Evolutionary conservation across 2,329 filamentous ascomycete species (phyloP), one percentile per base, ranked within the genome.

Genomic region (Corniculantispora saksenae): DNA sequence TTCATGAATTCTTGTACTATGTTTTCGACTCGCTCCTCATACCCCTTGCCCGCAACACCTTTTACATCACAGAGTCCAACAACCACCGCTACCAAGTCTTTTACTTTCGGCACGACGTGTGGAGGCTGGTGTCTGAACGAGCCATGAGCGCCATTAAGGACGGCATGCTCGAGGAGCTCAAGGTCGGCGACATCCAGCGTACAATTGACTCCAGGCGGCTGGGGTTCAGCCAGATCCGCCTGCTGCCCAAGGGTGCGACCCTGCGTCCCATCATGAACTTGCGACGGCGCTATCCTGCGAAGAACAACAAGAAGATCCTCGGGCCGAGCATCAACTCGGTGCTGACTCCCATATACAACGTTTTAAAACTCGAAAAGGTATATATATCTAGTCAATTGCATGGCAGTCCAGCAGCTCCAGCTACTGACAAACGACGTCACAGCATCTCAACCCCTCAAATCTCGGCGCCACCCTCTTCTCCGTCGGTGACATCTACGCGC

Each of bases 51-150:
- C 88, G 92, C 40, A 89, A 87, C 67, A 94, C 95, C 72, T 99
- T 99, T 72, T 94, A 98, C 73, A 91, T 97, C 45, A 99, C 95
- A 0, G 95, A 99, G 75, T 95, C 93, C 0, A 93, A 88, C 68
- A 82, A 83, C 1, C 88, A 97, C 73, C 89, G 90, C 19, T 93
- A 95, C 71, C 87, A 88, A 32, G 79, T 98, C 1, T 97, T 97
- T 76, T 99, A 93, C 78, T 98, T 97, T 74, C 91, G 94, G 4
- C 95, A 99, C 69, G 95, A 99, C 76, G 83, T 95, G 12, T 99
- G 95, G 95, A 87, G 86, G 59, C 84, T 84, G 48, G 77, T 98
- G 40, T 87, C 90, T 1, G 89, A 94, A 70, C 91, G 93, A 8
- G 87, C 90, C 0, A 80, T 97, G 73, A 76, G 82, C 1, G 79